Evolutionary conservation across 164 flowering plant genomes (phyloP), one percentile per base, ranked within the genome.

Genomic region (Santalum album): DNA sequence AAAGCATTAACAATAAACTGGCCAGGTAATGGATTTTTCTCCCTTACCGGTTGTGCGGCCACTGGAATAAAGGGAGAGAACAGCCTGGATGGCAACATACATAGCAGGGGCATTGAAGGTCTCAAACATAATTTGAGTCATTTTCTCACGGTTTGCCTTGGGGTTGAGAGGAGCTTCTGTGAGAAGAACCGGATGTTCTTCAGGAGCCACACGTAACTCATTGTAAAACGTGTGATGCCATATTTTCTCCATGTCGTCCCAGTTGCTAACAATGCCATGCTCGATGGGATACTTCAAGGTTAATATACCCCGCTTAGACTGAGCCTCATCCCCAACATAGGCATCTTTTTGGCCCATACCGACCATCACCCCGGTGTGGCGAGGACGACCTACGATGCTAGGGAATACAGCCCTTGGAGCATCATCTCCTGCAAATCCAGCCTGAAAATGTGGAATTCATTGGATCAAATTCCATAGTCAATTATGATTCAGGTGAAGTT

Each of bases 221-320:
- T 73, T 73, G 74, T 73, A 73, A 62, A 73, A 73, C 2, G 77
- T 73, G 60, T 73, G 77, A 73, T 73, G 77, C 77, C 77, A 73
- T 23, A 73, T 73, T 69, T 73, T 73, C 49, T 74, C 78, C 78
- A 74, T 74, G 25, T 74, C 78, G 56, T 74, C 78, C 78, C 78
- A 74, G 58, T 74, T 74, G 68, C 78, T 74, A 38, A 74, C 78
- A 40, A 74, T 70, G 58, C 78, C 78, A 19, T 74, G 78, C 54
- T 73, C 77, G 54, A 73, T 73, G 12, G 77, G 77, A 47, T 73
- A 73, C 21, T 73, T 73, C 60, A 73, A 66, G 40, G 78, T 74
- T 29, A 74, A 66, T 25, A 74, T 74, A 68, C 78, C 78, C 58
- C 78, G 71, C 56, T 74, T 74, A 6, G 78, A 74, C 57, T 74